Evolutionary conservation across 176 grass and related monocot genomes (phyloP), one percentile per base, ranked within the genome.

Genomic region (Olyra latifolia): DNA sequence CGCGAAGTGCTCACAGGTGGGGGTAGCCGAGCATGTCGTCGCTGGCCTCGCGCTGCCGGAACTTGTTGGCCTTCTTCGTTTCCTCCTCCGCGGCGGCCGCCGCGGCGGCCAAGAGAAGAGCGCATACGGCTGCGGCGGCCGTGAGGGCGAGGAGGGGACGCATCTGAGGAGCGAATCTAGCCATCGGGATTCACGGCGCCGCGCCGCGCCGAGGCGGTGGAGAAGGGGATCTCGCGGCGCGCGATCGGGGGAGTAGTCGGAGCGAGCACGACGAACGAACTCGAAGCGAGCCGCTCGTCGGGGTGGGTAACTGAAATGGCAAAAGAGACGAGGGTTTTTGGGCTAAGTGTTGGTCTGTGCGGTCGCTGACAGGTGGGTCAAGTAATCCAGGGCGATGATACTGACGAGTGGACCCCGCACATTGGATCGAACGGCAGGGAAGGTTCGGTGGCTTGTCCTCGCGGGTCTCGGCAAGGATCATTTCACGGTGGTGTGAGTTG

Each of bases 31-130:
- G 79, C 88, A 89, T 63, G 72, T 95, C 96, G 32, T 99, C 96
- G 77, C 75, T 99, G 76, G 96, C 92, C 87, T 89, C 78, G 45
- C 96, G 92, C 67, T 93, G 90, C 84, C 96, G 93, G 92, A 99
- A 99, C 84, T 99, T 99, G 90, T 99, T 99, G 61, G 83, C 69
- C 30, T 82, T 78, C 78, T 66, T 74, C 1, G 59, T 82, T 35
- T 78, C 63, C 65, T 54, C 76, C 49, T 25, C 68, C 44, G 64
- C 62, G 23, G 75, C 68, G 0, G 72, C 19, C 17, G 53, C 58
- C 17, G 24, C 50, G 65, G 20, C 67, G 52, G 66, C 68, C 49
- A 47, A 50, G 77, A 75, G 76, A 8, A 84, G 71, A 62, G 65
- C 80, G 68, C 74, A 91, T 35, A 71, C 70, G 74, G 83, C 83